Evolutionary conservation across 495 filamentous ascomycete genomes (phyloP).

Genomic region (Mycothermus thermophilus): DNA sequence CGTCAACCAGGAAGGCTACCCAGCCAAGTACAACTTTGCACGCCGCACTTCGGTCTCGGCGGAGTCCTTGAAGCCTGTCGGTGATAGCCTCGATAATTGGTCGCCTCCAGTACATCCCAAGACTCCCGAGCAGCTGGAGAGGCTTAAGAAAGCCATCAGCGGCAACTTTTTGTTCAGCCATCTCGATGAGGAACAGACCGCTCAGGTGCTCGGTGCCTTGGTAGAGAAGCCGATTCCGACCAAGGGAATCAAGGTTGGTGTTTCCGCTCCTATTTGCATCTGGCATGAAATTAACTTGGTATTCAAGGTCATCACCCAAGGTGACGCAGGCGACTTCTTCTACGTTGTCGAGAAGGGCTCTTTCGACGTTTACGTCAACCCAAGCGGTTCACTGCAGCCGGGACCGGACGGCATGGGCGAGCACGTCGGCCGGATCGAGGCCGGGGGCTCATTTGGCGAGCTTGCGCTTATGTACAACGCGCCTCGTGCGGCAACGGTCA

Average conservation of each 20-base stretch:
- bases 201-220: slow-evolving; percentile 76
- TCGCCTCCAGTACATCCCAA: slow-evolving; percentile 73
- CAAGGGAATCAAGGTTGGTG: slow-evolving; percentile 68
- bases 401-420: slow-evolving; percentile 74
- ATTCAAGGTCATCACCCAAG: slow-evolving; percentile 72
- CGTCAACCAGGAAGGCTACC: slow-evolving; percentile 54
- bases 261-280: neutral
- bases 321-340: slow-evolving; percentile 93
- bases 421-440: slow-evolving; percentile 67
- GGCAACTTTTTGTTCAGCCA: slow-evolving; percentile 90
- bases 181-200: slow-evolving; percentile 80
- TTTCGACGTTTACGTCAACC: slow-evolving; percentile 87
- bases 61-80: slow-evolving; percentile 83
- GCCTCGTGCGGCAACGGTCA: slow-evolving; percentile 89
- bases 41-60: slow-evolving; percentile 94
- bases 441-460: slow-evolving; percentile 94
- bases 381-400: slow-evolving; percentile 60
- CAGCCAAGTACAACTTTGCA: slow-evolving; percentile 83
- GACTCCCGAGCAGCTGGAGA: slow-evolving; percentile 60
- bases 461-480: slow-evolving; percentile 98
- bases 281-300: slow-evolving; percentile 6
- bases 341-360: slow-evolving; percentile 86
- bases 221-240: slow-evolving; percentile 92
- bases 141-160: slow-evolving; percentile 69
- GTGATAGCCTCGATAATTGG: slow-evolving; percentile 77